Base-by-base conservation (phyloP, 139 green algal genomes). In the Prasinococcaceae sp. region DNA sequence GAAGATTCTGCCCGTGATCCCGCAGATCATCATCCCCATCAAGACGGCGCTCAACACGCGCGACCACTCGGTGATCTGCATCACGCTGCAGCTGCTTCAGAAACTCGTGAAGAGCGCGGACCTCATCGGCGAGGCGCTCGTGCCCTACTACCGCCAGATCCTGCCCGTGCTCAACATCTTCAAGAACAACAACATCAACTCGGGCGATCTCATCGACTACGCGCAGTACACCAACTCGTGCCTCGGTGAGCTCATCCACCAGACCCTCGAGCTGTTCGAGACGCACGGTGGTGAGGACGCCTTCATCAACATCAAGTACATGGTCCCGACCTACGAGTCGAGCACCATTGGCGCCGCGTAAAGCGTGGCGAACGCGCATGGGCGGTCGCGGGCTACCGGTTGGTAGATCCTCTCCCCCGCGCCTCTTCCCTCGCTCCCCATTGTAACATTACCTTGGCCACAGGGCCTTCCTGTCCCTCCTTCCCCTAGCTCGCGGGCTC, bases 291-390 rank as follows among this genome's bases (percentile, higher is more conserved):
- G 84, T 1, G 73, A 84, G 30, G 81, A 90, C 53, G 84, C 84
- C 6, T 90, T 89, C 70, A 86, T 84, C 56, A 88, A 89, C 75
- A 93, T 93, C 71, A 90, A 90, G 66, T 88, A 89, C 73, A 83
- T 88, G 66, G 68, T 85, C 5, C 73, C 76, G 1, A 82, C 79
- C 1, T 84, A 87, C 53, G 79, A 86, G 68, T n/a, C n/a, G n/a
- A n/a, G n/a, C n/a, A n/a, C n/a, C n/a, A n/a, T n/a, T n/a, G n/a
- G n/a, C n/a, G n/a, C n/a, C n/a, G n/a, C n/a, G n/a, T n/a, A n/a
- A n/a, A n/a, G n/a, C n/a, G n/a, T n/a, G n/a, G n/a, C n/a, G n/a
- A n/a, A n/a, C n/a, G n/a, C n/a, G n/a, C n/a, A n/a, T n/a, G n/a
- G n/a, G n/a, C n/a, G n/a, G n/a, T n/a, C n/a, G n/a, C n/a, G n/a